Base-by-base conservation (phyloP, 495 filamentous ascomycete genomes). In the Lasiosphaeris hirsuta region DNA sequence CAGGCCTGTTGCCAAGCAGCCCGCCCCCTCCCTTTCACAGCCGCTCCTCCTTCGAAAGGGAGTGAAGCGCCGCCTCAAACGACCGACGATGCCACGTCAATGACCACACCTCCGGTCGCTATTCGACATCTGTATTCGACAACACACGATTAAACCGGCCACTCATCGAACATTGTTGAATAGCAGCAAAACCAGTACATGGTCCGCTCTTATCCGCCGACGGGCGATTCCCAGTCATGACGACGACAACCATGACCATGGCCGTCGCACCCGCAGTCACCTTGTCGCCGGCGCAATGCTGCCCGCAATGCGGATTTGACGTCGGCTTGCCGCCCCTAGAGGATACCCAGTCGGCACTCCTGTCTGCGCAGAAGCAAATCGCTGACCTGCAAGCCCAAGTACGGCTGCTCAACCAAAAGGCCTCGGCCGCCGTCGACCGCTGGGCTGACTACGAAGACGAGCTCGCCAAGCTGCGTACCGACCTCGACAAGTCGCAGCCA, bases 401-500 rank as follows among this genome's bases (percentile, higher is more conserved):
- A 10, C 75, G 74, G 8, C 74, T 81, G 30, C 75, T 97, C 54
- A 95, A 85, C 56, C 76, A 84, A 51, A 95, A 92, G 70, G 89
- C 89, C 38, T 81, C 85, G 0, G 80, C 85, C 35, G 89, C 91
- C 63, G 84, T 79, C 56, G 86, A 91, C 74, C 89, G 90, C 76
- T 85, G 91, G 72, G 89, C 91, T 66, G 90, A 96, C 75, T 96
- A 96, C 81, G 94, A 98, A 81, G 90, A 95, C 69, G 90, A 96
- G 72, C 73, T 96, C 7, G 81, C 80, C 56, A 79, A 79, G 35
- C 79, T 92, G 51, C 84, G 85, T 62, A 68, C 81, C 59, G 77
- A 73, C 51, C 67, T 60, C 43, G 15, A 38, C 43, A 9, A 37
- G 9, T 18, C 14, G n/a, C 56, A 23, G 4, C 23, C 14, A 42